These are phyloP conservation scores for Colletotrichum gloeosporioides DNA, from an alignment of 2,329 filamentous ascomycete species.

Conservation along the genomic window DNA sequence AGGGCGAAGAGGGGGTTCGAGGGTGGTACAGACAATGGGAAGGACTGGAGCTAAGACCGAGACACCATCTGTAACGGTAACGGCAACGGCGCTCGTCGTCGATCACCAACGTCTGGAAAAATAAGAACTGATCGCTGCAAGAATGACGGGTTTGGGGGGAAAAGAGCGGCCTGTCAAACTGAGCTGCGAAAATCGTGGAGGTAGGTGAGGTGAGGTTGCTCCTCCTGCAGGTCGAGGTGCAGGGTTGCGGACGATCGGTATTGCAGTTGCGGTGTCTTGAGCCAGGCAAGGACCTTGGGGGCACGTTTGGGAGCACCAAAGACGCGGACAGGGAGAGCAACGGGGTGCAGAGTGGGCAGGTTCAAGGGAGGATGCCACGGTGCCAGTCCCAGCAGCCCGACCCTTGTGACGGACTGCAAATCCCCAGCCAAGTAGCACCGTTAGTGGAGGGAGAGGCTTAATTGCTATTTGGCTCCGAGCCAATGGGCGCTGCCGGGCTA, in stretches of 20 bases:
- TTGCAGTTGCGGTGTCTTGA: not conserved
- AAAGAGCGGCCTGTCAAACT: not conserved
- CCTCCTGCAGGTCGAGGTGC: slow-evolving; percentile 1
- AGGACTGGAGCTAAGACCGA: not conserved
- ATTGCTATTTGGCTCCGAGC: slow-evolving; percentile 19
- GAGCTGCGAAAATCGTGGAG: not conserved
- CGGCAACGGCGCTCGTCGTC: not conserved
- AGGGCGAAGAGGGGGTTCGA: not conserved
- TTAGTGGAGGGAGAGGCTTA: slow-evolving; percentile 18
- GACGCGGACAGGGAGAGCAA: slow-evolving; percentile 14
- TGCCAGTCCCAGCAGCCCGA: slow-evolving; percentile 6
- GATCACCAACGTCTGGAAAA: not conserved
- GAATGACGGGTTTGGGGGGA: not conserved
- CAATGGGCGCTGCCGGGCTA: slow-evolving; percentile 1
- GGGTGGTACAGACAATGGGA: not conserved
- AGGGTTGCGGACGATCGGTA: slow-evolving; percentile 7
- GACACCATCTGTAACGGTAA: not conserved
- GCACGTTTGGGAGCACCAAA: not conserved
- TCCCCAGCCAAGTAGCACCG: slow-evolving; percentile 9
- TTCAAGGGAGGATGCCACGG: not conserved
- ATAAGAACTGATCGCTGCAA: not conserved
- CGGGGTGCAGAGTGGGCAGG: not conserved
- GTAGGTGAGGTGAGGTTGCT: not conserved
- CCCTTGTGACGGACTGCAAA: slow-evolving; percentile 12
- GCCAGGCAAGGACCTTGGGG: not conserved